A percentile compares a stretch with the other conserved stretches of the same genome.
phyloP scores from a whole-genome alignment of 164 flowering plant species.

The Pachysandra terminalis region DNA sequence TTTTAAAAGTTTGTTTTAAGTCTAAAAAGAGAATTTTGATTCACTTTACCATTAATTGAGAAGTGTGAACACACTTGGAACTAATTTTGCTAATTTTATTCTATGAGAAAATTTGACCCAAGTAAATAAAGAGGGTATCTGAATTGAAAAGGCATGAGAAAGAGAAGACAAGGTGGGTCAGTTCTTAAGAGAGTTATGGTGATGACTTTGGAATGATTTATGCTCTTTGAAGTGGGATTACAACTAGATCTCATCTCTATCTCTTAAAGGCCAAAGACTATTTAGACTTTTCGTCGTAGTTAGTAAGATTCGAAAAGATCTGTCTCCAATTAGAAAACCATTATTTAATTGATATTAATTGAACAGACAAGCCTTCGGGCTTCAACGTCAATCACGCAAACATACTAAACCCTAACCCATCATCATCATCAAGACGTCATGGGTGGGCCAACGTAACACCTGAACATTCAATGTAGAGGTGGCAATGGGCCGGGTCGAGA shows the following conservation, averaged over 20 bases:
- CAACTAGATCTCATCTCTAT: not conserved
- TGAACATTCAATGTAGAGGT: conserved; percentile 32
- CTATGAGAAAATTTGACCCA: conserved; percentile 27
- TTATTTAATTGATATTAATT: not conserved
- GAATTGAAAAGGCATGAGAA: conserved; percentile 19
- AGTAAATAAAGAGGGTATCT: not conserved
- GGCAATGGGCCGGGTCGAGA: no score
- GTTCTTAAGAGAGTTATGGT: conserved; percentile 49
- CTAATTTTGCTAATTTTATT: no score
- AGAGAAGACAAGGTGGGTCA: conserved; percentile 56
- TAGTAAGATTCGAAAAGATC: conserved; percentile 75
- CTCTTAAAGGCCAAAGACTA: not conserved
- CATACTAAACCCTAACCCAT: conserved; percentile 39
- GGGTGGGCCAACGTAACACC: conserved; percentile 39
- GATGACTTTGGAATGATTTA: conserved; percentile 46
- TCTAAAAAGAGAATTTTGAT: no score
- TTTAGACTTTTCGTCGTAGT: conserved; percentile 44
- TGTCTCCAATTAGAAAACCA: conserved; percentile 15
- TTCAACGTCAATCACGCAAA: conserved; percentile 79
- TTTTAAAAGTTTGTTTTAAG: no score
- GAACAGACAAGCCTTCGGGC: conserved; percentile 10
- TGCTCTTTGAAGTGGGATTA: conserved; percentile 30
- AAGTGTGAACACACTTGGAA: no score
- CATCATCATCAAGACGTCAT: conserved; percentile 51
- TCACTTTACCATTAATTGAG: no score